A percentile compares a stretch with the other conserved stretches of the same genome.
Evolutionary conservation across 768 basidiomycete species (phyloP).

Genomic region (Kwoniella sp.): DNA sequence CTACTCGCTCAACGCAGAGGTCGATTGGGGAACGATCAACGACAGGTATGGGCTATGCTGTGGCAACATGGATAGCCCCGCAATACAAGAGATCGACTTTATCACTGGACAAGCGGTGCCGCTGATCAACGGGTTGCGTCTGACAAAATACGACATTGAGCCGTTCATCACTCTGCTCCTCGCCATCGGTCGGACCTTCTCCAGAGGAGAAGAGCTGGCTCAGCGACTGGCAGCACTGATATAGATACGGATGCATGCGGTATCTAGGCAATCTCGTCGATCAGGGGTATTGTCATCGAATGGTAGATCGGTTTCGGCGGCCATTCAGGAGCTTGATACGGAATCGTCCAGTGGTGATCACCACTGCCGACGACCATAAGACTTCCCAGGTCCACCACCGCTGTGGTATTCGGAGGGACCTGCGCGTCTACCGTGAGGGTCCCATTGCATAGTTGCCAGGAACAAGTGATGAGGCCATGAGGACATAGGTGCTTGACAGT

Average conservation of each 20-base stretch:
- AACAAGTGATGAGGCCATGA: slow-evolving; percentile 18
- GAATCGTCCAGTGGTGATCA: not conserved
- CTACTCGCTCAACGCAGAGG: not conserved
- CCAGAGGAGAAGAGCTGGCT: not conserved
- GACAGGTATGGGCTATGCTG: not conserved
- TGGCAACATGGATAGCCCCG: not conserved
- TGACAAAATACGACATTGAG: not conserved
- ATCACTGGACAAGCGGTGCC: not conserved
- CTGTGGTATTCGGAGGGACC: slow-evolving; percentile 35
- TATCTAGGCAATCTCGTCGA: slow-evolving; percentile 1
- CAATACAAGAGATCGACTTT: not conserved
- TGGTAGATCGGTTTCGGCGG: slow-evolving; percentile 2
- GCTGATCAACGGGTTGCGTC: not conserved
- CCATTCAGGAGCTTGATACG: not conserved
- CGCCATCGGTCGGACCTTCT: not conserved
- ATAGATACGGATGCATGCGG: not conserved
- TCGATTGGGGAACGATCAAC: not conserved
- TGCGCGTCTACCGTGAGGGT: slow-evolving; percentile 16
- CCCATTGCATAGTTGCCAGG: slow-evolving; percentile 22
- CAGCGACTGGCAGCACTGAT: too few relatives aligned
- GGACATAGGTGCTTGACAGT: slow-evolving; percentile 16
- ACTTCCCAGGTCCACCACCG: slow-evolving; percentile 15
- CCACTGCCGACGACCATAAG: slow-evolving; percentile 34
- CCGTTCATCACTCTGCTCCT: not conserved
- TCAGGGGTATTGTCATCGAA: not conserved